Base-by-base conservation (phyloP, 2,329 filamentous ascomycete genomes). In the Cladophialophora bantiana region DNA sequence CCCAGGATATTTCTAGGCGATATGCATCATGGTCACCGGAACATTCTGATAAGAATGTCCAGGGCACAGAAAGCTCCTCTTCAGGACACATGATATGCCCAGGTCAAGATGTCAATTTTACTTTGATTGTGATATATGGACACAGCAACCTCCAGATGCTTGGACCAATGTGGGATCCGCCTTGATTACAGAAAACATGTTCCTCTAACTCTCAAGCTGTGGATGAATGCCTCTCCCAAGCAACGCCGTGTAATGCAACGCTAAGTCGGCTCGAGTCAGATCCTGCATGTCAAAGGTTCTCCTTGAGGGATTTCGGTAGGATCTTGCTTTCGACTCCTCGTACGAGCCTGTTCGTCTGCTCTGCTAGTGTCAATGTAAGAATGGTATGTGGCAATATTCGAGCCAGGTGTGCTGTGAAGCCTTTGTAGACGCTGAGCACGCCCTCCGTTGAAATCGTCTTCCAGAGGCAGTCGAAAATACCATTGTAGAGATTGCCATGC, bases 311-410 rank as follows among this genome's bases (percentile, higher is more conserved):
- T 20, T 82, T 77, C 10, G 84, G 79, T 26, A 87, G 74, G 66
- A 89, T 77, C 26, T 82, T 79, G 70, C 84, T 81, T 80, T 99
- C 95, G 38, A 96, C 80, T 77, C 87, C 90, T 71, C 90, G 86
- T 82, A 99, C 89, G 61, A 96, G 80, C 83, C 96, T 97, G 80
- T 96, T 97, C 9, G 95, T 98, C 83, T 99, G 95, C 81, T 99
- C 95, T 2, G 95, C 95, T 75, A 99, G 83, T 70, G 89, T 95
- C 72, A 99, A 86, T 0, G 94, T 99, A 72, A 98, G 81, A 77
- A 98, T 93, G 45, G 95, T 99, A 78, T 99, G 95, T 54, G 95
- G 95, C 75, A 99, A 82, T 75, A 99, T 98, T 74, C 95, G 86
- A 36, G 95, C 93, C 72, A 99, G 82, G 81, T 99, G 95, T 15